Evolutionary conservation across 306 rosid species (phyloP).

Genomic region (Prunus mongolica): DNA sequence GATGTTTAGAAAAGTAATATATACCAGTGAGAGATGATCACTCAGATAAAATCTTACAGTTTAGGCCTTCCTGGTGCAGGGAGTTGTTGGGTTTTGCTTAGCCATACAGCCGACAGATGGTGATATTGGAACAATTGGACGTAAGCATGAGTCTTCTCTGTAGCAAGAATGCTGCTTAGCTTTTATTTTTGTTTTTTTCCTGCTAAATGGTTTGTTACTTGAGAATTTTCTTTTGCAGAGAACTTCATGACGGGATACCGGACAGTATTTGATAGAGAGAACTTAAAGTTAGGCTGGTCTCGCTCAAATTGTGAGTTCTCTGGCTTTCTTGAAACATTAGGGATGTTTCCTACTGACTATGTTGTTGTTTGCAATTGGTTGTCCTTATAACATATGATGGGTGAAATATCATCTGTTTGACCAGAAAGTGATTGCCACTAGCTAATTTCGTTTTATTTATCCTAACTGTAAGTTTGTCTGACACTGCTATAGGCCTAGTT

Average conservation of each 20-base stretch:
- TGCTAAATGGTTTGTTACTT: not conserved
- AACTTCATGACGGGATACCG: slow-evolving; percentile 87
- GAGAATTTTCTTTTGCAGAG: slow-evolving; percentile 47
- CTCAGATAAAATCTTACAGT: slow-evolving; percentile 7
- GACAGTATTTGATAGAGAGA: slow-evolving; percentile 80
- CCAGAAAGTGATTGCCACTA: not conserved
- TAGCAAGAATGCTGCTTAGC: not conserved
- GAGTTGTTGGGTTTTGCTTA: slow-evolving; percentile 66
- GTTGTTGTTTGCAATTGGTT: not conserved
- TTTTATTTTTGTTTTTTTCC: not conserved
- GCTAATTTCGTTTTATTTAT: not conserved
- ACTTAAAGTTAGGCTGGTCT: slow-evolving; percentile 82
- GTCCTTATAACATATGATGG: not conserved
- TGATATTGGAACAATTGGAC: slow-evolving; percentile 77
- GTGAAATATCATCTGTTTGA: not conserved
- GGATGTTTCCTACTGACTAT: not conserved
- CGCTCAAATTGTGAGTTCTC: slow-evolving; percentile 71
- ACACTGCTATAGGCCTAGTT: not conserved
- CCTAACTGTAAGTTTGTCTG: not conserved
- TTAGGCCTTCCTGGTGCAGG: slow-evolving; percentile 50
- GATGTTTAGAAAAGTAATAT: not conserved
- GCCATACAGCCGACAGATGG: slow-evolving; percentile 77
- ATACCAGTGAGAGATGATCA: not conserved
- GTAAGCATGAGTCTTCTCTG: slow-evolving; percentile 43
- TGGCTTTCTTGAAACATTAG: slow-evolving; percentile 8